Base-by-base conservation (phyloP, 2,329 filamentous ascomycete genomes). In the Cercospora janseana region DNA sequence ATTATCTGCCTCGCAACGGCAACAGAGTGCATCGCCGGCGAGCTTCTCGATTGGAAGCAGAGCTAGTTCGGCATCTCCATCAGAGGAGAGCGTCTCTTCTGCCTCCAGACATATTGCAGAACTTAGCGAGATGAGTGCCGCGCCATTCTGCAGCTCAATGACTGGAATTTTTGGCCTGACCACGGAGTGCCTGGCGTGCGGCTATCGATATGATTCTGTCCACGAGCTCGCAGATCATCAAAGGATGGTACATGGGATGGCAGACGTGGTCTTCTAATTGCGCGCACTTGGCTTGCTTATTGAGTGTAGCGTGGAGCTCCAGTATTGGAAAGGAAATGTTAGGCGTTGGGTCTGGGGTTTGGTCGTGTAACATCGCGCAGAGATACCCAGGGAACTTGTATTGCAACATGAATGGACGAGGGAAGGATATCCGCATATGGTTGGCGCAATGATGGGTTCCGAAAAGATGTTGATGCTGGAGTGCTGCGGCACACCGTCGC, bases 151-250 rank as follows among this genome's bases (percentile, higher is more conserved):
- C 26, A 49, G 40, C 15, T 43, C 46, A 7, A 38, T 55, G 13
- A 48, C 50, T 21, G 43, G 48, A 21, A 50, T 51, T 7, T 47
- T 55, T 10, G 49, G 29, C 6, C 24, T 44, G 15, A 51, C 50
- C 9, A 51, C 44, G 2, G 58, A 57, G 35, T 60, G 58, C 34
- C 32, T 60, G 27, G 58, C 56, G 9, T 60, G 58, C 32, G 56
- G 54, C 13, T 60, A 58, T 51, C 56, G 52, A 23, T 60, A 60
- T 21, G 40, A 42, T n/a, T 55, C 51, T n/a, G 31, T 58, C n/a
- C 56, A 58, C 12, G 54, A 58, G 38, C 51, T 60, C 13, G 56
- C 58, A 7, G 45, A 60, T 10, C 58, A 60, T 37, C 58, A 60
- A 23, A 53, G 58, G 28, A 54, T 50, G 34, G 34, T 54, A 3